These are phyloP conservation scores for Ceriops tagal DNA, from an alignment of 345 rosid genomes.

Conservation along the genomic window DNA sequence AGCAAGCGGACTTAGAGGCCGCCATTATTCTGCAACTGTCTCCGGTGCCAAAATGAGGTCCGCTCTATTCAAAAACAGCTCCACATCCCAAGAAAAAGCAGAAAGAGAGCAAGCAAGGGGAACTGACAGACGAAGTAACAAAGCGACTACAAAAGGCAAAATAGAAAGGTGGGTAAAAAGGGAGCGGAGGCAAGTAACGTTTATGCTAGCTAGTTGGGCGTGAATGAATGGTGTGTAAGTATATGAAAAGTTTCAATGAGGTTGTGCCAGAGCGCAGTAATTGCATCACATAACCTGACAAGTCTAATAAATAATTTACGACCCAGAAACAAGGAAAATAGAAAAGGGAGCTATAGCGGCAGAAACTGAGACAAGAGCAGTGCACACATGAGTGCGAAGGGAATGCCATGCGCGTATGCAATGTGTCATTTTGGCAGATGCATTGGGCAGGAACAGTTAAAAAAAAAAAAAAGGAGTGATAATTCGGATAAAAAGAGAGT, in stretches of 20 bases:
- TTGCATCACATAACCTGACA: constrained; percentile 51
- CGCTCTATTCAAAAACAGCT: neutral
- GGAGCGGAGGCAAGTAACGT: constrained; percentile 37
- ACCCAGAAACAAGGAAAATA: constrained; percentile 15
- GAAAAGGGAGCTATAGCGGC: constrained; percentile 3
- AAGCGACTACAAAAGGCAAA: neutral
- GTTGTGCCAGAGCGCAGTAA: constrained; percentile 59
- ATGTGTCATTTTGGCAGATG: constrained; percentile 4
- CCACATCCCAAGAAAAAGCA: neutral
- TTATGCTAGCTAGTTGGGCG: constrained; percentile 11
- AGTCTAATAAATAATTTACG: constrained; percentile 38
- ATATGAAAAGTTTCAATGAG: constrained; percentile 4
- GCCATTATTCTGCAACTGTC: neutral
- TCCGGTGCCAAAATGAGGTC: neutral
- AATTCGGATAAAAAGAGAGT: constrained; percentile 25
- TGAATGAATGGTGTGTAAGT: constrained; percentile 19
- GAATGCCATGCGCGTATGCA: constrained; percentile 8
- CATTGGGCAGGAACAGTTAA: constrained; percentile 2
- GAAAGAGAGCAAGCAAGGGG: neutral
- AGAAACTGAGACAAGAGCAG: constrained; percentile 24
- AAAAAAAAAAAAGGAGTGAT: constrained; percentile 2
- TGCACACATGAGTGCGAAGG: constrained; percentile 12
- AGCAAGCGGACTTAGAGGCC: neutral
- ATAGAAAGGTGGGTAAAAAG: constrained; percentile 20
- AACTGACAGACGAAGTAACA: neutral